Conservation (phyloP, 2,329 filamentous ascomycete genomes). For the Fusarium sp. region DNA sequence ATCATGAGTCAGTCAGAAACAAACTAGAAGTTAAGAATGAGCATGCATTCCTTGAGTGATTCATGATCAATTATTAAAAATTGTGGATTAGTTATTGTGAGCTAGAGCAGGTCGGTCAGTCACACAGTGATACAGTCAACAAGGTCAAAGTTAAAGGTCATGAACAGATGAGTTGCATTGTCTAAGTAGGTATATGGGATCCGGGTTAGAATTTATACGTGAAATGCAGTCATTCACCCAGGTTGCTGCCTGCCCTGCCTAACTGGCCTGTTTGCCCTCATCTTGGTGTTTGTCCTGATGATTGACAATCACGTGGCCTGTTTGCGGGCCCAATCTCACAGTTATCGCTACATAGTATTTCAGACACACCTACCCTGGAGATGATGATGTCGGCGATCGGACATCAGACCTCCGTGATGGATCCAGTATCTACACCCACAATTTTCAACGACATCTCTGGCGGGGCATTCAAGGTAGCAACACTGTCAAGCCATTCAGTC, state of each 20-base stretch:
- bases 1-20: background rate
- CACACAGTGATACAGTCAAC: too few relatives aligned
- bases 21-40: background rate
- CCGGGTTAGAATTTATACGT: too few relatives aligned
- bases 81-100: background rate
- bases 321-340: too few relatives aligned
- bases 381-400: conserved; percentile 30
- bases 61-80: background rate
- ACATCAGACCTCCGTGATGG: conserved; percentile 18
- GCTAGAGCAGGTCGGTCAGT: too few relatives aligned
- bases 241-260: too few relatives aligned
- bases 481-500: conserved; percentile 22
- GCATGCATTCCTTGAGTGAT: background rate
- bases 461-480: conserved; percentile 36
- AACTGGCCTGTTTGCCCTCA: too few relatives aligned
- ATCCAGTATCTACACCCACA: conserved; percentile 31
- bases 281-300: too few relatives aligned
- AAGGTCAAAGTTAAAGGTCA: too few relatives aligned
- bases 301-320: too few relatives aligned
- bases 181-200: too few relatives aligned
- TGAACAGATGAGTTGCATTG: too few relatives aligned
- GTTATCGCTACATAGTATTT: background rate
- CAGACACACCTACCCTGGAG: conserved; percentile 1
- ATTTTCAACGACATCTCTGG: conserved; percentile 42
- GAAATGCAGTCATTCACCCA: too few relatives aligned